Evolutionary conservation across 768 basidiomycete species (phyloP), one percentile per base, ranked within the genome.

Genomic region (Suillus weaverae): DNA sequence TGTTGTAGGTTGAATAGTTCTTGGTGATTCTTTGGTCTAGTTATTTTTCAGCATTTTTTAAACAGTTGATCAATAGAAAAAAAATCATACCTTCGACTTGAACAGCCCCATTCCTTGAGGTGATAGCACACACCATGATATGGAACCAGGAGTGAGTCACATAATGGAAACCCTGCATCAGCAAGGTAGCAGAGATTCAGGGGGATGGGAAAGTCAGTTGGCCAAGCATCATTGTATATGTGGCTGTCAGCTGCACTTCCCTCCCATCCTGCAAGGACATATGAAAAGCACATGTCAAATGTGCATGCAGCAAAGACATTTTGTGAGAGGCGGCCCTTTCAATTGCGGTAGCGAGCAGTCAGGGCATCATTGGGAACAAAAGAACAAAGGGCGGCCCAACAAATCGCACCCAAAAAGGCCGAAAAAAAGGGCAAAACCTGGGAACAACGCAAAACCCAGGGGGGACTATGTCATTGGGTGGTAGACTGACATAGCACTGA

Each of bases 71-170:
- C 41, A 43, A 20, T 3, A 20, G 18, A 43, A 43, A 41, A 6
- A 41, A 43, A 43, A 41, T 39, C 41, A 43, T 43, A 43, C 41
- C 41, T 43, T 43, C 20, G 41, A 43, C 18, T 43, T 20, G 41
- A 43, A 43, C 18, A 2, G 54, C 38, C 70, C 76, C 77, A 80
- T 69, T 79, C 76, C 30, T 68, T 70, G 43, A 79, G 70, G 63
- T 81, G 77, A 71, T 81, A 81, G 8, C 71, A 68, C 10, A 80
- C 70, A 3, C 68, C 38, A 66, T 75, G 18, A 43, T 43, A 43
- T 43, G 41, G 41, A 43, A 43, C 41, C 41, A 43, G 41, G 18
- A 43, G 41, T 43, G 41, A 43, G 41, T 43, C 64, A 63, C 71
- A 72, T 7, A n/a, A n/a, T n/a, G 69, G 61, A 66, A 70, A 76